phyloP scores from a whole-genome alignment of 2,329 filamentous ascomycete species.

The Leptoxyphium fumago region DNA sequence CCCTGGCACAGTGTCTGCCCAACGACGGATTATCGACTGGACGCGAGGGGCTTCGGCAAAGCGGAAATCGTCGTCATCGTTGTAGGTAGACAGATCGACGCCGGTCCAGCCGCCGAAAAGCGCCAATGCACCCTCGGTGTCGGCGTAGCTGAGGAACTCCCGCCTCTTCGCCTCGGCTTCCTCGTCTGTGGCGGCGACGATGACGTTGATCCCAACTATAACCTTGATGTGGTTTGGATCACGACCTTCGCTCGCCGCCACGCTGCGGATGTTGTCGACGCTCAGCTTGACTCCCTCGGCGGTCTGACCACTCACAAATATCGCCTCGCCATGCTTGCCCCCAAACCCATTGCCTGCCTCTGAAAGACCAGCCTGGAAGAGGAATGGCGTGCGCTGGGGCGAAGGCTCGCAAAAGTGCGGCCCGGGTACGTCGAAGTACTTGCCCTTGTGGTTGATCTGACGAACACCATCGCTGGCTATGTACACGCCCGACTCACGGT shows the following conservation, averaged over 20 bases:
- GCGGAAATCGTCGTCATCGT: conserved; percentile 30
- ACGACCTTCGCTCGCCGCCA: conserved; percentile 25
- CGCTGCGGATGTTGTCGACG: conserved; percentile 27
- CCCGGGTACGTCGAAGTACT: conserved; percentile 30
- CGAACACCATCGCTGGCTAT: conserved; percentile 42
- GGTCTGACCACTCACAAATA: conserved; percentile 32
- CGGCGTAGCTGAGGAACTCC: conserved; percentile 28
- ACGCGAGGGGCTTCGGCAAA: conserved; percentile 22
- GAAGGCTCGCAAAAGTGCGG: conserved; percentile 39
- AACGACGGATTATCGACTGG: conserved; percentile 29
- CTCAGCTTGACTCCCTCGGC: conserved; percentile 24
- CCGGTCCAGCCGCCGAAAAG: conserved; percentile 35
- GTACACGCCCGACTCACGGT: conserved; percentile 45
- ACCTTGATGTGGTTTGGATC: conserved; percentile 28
- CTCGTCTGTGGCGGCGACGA: conserved; percentile 31
- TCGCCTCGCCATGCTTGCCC: conserved; percentile 29
- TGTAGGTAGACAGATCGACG: conserved; percentile 27
- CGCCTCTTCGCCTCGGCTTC: conserved; percentile 29
- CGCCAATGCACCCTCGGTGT: conserved; percentile 29
- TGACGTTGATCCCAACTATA: conserved; percentile 28
- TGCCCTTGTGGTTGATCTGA: conserved; percentile 25
- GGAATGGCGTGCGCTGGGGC: conserved; percentile 41
- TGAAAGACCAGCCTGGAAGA: conserved; percentile 37
- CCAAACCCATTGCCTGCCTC: conserved; percentile 32
- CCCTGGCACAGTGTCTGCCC: conserved; percentile 29